A percentile compares a stretch with the other conserved stretches of the same genome.
Evolutionary conservation across 805 yeast genomes (phyloP).

Genomic region (Candida parachauliodes): DNA sequence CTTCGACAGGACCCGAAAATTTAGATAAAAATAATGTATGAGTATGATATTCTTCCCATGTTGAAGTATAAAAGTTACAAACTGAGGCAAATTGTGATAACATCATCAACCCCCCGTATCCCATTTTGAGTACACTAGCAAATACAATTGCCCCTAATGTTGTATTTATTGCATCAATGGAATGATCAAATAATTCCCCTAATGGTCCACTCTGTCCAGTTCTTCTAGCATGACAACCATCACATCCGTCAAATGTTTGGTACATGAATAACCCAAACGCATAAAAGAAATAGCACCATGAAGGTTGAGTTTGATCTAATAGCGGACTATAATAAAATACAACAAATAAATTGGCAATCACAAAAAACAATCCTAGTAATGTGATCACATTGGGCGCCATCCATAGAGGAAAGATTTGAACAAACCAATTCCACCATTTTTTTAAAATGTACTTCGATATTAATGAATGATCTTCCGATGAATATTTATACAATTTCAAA

Average conservation of each 20-base stretch:
- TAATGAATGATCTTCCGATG: constrained; percentile 78
- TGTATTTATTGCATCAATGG: constrained; percentile 71
- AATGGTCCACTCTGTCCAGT: constrained; percentile 94
- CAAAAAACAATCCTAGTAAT: constrained; percentile 69
- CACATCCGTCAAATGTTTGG: constrained; percentile 95
- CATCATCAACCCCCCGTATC: constrained; percentile 59
- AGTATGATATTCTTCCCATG: constrained; percentile 96
- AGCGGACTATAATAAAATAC: constrained; percentile 74
- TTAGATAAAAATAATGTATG: constrained; percentile 73
- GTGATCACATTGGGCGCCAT: constrained; percentile 95
- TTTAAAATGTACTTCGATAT: constrained; percentile 72
- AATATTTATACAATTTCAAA: constrained; percentile 59
- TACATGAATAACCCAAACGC: constrained; percentile 84
- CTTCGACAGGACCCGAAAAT: constrained; percentile 95
- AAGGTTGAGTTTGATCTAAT: constrained; percentile 57
- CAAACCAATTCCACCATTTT: constrained; percentile 78
- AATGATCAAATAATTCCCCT: constrained; percentile 93
- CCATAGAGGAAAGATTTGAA: constrained; percentile 70
- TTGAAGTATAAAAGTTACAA: constrained; percentile 80
- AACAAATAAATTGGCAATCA: constrained; percentile 57
- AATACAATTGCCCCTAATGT: constrained; percentile 73
- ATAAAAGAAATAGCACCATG: constrained; percentile 72
- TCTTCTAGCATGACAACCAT: constrained; percentile 91
- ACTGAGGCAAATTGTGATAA: constrained; percentile 70
- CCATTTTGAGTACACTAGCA: constrained; percentile 73